Percentiles rank a stretch among this genome's conserved stretches.
phyloP scores from a whole-genome alignment of 176 grass and related monocot species.

The Aegilops sharonensis region DNA sequence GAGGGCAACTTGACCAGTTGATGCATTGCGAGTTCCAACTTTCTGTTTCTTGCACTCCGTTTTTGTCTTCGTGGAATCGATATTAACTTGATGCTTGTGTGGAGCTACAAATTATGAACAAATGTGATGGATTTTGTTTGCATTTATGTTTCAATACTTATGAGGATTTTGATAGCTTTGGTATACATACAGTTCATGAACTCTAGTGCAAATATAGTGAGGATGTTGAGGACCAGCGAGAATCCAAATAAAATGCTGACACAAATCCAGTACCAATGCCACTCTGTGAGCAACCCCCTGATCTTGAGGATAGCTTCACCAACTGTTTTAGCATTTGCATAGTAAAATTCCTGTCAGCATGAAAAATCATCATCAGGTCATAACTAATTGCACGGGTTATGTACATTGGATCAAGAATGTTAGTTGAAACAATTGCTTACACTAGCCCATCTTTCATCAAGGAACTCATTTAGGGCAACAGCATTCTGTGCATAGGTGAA shows the following conservation, averaged over 20 bases:
- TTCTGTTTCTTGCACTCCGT: slow-evolving; percentile 23
- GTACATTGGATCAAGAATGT: slow-evolving; percentile 17
- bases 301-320: slow-evolving; percentile 72
- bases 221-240: slow-evolving; percentile 74
- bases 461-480: slow-evolving; percentile 61
- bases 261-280: slow-evolving; percentile 91
- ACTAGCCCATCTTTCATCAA: slow-evolving; percentile 80
- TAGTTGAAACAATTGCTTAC: slow-evolving; percentile 49
- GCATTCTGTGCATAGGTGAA: slow-evolving; percentile 75
- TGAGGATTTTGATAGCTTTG: background rate
- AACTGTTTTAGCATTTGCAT: slow-evolving; percentile 49
- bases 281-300: slow-evolving; percentile 68
- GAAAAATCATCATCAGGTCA: slow-evolving; percentile 24
- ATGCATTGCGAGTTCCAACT: slow-evolving; percentile 26
- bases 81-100: slow-evolving; percentile 52
- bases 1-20: slow-evolving; percentile 52
- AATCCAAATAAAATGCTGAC: slow-evolving; percentile 64
- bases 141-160: slow-evolving; percentile 14
- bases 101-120: slow-evolving; percentile 60
- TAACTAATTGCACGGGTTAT: background rate
- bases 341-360: slow-evolving; percentile 60
- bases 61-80: slow-evolving; percentile 33
- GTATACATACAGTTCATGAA: slow-evolving; percentile 67
- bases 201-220: slow-evolving; percentile 76
- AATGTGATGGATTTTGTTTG: background rate